Base-by-base conservation (phyloP, 805 yeast species). In the Pichia rugopelliculosa region DNA sequence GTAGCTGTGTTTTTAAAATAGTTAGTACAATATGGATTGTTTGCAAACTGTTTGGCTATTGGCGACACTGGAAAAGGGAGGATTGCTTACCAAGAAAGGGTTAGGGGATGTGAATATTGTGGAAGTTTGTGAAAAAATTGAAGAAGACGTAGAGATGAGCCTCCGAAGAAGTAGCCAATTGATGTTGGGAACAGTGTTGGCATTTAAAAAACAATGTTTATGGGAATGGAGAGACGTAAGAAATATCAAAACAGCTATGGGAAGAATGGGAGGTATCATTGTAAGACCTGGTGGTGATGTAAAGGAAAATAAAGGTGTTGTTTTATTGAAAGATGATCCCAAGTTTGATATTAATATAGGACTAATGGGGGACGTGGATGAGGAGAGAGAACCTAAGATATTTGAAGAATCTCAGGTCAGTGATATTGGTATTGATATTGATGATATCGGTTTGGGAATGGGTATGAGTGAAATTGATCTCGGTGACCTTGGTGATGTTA, bases 101-200 rank as follows among this genome's bases (percentile, higher is more conserved):
- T 62, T 71, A n/a, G 54, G 60, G 12, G 57, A 61, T 5, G 52
- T 68, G 1, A 67, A 74, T 1, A 72, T 78, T 21, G 75, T 79
- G 1, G 53, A 58, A 2, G 61, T 70, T 3, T 76, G 82, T 55
- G 40, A 22, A 23, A 23, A 23, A 50, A 54, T 4, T 54, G 58
- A 6, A 61, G 70, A 15, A 13, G 17, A 22, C n/a, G 24, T n/a
- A 11, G 40, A 17, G 21, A 38, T 23, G 24, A 38, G 26, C 24
- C 49, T 68, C 36, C 58, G 79, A 39, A 60, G 68, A 17, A 59
- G 68, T 0, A 72, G 80, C 0, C 70, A 61, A 43, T 58, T 79
- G 10, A 56, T 79, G 47, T 69, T 72, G 53, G 84, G 84, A 0
- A 62, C 75, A 1, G 63, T 77, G 1, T 52, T 79, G 40, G 65